These are phyloP conservation scores for Drechslerella coelobrocha DNA, from an alignment of 2,329 filamentous ascomycete genomes.

Conservation along the genomic window DNA sequence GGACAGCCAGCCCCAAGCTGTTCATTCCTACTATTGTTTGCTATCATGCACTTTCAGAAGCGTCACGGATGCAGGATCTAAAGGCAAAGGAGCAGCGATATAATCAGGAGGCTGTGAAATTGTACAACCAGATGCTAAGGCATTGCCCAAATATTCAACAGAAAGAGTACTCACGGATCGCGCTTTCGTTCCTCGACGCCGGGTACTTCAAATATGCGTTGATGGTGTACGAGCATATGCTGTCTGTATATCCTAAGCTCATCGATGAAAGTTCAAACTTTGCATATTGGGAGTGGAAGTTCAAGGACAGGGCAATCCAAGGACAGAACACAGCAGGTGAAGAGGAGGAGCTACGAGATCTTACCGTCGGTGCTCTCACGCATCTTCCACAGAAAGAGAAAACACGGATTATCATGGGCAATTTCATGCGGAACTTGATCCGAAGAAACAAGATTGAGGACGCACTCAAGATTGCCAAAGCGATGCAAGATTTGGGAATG, in stretches of 20 bases:
- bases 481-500: constrained; percentile 31
- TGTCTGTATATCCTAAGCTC: constrained; percentile 23
- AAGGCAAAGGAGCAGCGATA: constrained; percentile 26
- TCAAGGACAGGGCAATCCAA: constrained; percentile 26
- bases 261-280: constrained; percentile 39
- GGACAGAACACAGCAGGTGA: constrained; percentile 17
- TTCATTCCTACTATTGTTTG: constrained; percentile 40
- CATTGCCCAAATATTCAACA: constrained; percentile 29
- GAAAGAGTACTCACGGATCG: constrained; percentile 43
- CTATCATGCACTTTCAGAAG: constrained; percentile 39
- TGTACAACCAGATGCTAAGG: constrained; percentile 34
- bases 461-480: constrained; percentile 28
- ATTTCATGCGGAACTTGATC: constrained; percentile 45
- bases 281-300: constrained; percentile 42
- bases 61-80: constrained; percentile 27
- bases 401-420: constrained; percentile 29
- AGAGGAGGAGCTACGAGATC: constrained; percentile 31
- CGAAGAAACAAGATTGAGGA: constrained; percentile 33
- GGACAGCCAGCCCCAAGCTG: constrained; percentile 24
- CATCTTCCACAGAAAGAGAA: constrained; percentile 34
- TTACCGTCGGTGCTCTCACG: constrained; percentile 23
- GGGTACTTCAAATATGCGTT: constrained; percentile 32
- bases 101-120: constrained; percentile 28
- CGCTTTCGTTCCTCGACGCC: constrained; percentile 41
- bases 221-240: constrained; percentile 35